Base-by-base conservation (phyloP, 768 basidiomycete genomes). In the Mycena galericulata region DNA sequence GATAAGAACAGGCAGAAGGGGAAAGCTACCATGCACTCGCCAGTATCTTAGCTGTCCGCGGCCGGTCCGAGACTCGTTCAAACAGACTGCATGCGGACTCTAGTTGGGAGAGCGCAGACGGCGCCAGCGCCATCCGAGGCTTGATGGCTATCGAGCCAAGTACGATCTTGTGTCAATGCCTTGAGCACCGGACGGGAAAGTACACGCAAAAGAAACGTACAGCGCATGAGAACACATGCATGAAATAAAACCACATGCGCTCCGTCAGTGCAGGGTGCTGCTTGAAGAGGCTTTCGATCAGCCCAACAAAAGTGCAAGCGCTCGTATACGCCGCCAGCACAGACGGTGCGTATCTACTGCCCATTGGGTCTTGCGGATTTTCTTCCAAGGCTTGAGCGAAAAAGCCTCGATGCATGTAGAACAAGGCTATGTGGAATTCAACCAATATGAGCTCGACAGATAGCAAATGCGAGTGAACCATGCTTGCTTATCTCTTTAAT, bases 341-440 rank as follows among this genome's bases (percentile, higher is more conserved):
- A 5, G 90, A 92, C 22, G 84, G 87, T 5, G 87, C 87, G 73
- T 88, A 92, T 74, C 87, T 90, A 81, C 89, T 89, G 4, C 89
- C 87, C 80, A 92, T 87, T 6, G 90, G 90, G 75, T 92, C 90
- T 9, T 76, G 79, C 0, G 89, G 87, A 62, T 77, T 84, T 67
- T 91, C 90, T 72, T 90, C 89, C 62, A 92, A 76, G 0, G 90
- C 90, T 63, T 88, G 87, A 1, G 90, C 90, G 73, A 92, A 92
- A 81, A 89, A 92, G 8, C 90, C 90, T 53, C 91, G 85, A 77
- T 92, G 90, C 84, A 92, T 89, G 71, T 92, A 92, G 73, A 92
- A 90, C 30, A 91, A 76, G 15, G 88, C 90, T 91, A 68, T 27
- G 51, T 38, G 51, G 40, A 32, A 68, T 67, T 49, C 43, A 55